Conservation (phyloP, 2,329 filamentous ascomycete genomes). For the Exophiala sp. region DNA sequence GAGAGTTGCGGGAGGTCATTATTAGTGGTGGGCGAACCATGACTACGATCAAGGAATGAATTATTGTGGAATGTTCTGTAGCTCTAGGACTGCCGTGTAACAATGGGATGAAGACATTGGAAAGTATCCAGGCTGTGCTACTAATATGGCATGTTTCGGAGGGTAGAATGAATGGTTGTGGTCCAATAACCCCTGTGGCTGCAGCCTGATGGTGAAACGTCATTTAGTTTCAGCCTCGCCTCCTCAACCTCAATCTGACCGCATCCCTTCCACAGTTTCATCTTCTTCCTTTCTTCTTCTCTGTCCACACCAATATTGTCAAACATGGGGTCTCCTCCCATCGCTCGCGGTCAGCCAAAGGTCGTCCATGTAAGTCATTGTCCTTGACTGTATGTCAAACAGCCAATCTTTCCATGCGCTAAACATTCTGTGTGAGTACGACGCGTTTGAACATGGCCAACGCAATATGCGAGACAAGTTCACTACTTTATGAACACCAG, state of each 20-base stretch:
- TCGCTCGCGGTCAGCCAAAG: conserved; percentile 9
- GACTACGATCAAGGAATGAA: not conserved
- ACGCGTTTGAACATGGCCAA: not conserved
- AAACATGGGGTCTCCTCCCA: conserved; percentile 5
- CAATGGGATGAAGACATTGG: not conserved
- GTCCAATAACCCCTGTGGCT: not conserved
- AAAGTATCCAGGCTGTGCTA: too few species aligned
- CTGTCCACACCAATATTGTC: conserved; percentile 3
- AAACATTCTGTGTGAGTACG: not conserved
- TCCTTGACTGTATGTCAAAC: conserved; percentile 12
- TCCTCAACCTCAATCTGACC: not conserved
- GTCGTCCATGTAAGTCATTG: conserved; percentile 7
- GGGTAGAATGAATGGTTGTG: not conserved
- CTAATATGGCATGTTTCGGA: not conserved
- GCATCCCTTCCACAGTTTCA: too few species aligned
- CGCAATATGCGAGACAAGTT: not conserved
- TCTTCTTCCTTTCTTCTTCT: not conserved
- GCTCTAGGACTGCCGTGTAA: not conserved
- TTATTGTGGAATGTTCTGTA: not conserved
- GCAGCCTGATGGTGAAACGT: not conserved
- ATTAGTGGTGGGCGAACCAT: not conserved
- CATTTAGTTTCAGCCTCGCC: conserved; percentile 7
- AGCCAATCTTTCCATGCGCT: conserved; percentile 8
- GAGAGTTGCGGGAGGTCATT: not conserved
- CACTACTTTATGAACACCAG: conserved; percentile 13